Evolutionary conservation across 2,329 filamentous ascomycete species (phyloP), one percentile per base, ranked within the genome.

Genomic region (Colletotrichum godetiae): DNA sequence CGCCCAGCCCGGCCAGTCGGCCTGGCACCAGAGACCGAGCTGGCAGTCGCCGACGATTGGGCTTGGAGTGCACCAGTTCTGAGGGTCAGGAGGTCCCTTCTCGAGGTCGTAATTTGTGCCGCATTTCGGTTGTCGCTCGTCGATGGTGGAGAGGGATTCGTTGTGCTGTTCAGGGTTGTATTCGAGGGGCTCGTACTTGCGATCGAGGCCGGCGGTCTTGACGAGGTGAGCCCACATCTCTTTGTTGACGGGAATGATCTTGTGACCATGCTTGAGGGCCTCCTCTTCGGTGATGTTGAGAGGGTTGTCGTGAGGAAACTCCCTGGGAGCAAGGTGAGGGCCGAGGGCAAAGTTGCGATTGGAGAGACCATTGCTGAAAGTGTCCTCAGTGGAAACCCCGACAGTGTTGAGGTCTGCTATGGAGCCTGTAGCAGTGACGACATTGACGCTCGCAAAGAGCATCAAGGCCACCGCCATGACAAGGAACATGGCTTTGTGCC

Each of bases 11-110:
- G 55, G 52, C n/a, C 13, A 53, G 22, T 42, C 37, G 37, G 58
- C 58, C 52, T 68, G 58, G 55, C 70, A 70, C 70, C 70, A 73
- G 42, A 53, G 29, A 67, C 61, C 70, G n/a, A 73, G 68, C 35
- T 46, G 64, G 35, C 70, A 73, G 53, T 70, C 57, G 33, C 56
- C 62, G 11, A 42, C 4, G 24, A 56, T 22, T 19, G 53, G 55
- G 33, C 52, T 65, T 15, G 66, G 70, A 19, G 70, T 73, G 24
- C 69, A 72, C 65, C 69, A 72, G 58, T 68, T 65, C 15, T 65
- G 68, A 15, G 65, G 69, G 11, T 68, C 58, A 13, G 69, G 69
- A 5, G 64, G 65, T 12, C 64, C 29, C 5, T 42, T 19, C 37
- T 69, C 65, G 5, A 61, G 58, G 37, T 62, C 60, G 19, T 27